These are phyloP conservation scores for Boletales sp. DNA, from an alignment of 768 basidiomycete species.

Conservation along the genomic window DNA sequence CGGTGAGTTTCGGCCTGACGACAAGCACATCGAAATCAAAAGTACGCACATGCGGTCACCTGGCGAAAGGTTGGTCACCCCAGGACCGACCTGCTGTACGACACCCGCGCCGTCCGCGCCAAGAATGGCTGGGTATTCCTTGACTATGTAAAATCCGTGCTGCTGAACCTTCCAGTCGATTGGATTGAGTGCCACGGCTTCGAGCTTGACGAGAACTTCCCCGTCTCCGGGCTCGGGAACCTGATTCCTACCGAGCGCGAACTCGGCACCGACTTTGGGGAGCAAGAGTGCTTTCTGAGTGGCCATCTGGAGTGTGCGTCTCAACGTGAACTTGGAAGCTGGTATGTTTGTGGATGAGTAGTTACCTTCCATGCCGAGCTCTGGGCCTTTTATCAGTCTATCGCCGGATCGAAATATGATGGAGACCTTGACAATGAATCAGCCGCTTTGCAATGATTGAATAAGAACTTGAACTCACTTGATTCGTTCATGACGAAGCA, in stretches of 20 bases:
- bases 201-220: constrained; percentile 41
- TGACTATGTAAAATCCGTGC: constrained; percentile 15
- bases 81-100: constrained; percentile 33
- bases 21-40: no score
- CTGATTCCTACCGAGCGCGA: background rate
- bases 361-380: no score
- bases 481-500: no score
- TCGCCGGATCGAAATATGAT: no score
- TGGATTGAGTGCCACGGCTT: constrained; percentile 42
- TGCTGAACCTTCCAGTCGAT: constrained; percentile 31
- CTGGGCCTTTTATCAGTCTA: no score
- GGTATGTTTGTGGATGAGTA: no score
- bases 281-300: constrained; percentile 17
- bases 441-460: no score
- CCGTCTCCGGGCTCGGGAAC: constrained; percentile 38
- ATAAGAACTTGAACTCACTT: no score
- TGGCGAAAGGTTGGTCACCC: constrained; percentile 28
- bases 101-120: constrained; percentile 39
- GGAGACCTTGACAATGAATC: no score
- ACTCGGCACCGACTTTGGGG: constrained; percentile 7
- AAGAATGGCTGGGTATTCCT: constrained; percentile 34
- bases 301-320: no score
- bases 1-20: background rate
- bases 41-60: constrained; percentile 29
- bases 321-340: no score